phyloP scores from a whole-genome alignment of 306 rosid genomes.

The Canavalia ensiformis region DNA sequence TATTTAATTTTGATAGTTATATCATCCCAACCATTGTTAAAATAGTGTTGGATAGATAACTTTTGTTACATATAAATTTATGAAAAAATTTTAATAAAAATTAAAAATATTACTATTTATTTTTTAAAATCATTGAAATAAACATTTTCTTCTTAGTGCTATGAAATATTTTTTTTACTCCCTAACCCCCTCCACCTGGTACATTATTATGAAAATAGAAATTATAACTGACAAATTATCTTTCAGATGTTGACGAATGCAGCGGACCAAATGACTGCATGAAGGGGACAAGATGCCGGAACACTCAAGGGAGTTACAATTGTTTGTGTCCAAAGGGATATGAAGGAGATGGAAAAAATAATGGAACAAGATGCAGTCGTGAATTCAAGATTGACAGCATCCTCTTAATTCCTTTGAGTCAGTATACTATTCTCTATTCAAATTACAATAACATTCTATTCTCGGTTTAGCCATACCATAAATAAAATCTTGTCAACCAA shows the following conservation, averaged over 20 bases:
- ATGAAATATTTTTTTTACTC: neutral
- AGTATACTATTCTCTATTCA: neutral
- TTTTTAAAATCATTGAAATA: too few species aligned
- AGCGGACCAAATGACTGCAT: neutral
- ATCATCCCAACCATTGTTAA: too few species aligned
- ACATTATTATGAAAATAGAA: neutral
- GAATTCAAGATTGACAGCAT: neutral
- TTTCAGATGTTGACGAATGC: conserved; percentile 50
- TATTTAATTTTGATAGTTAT: too few species aligned
- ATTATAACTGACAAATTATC: neutral
- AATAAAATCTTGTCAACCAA: neutral
- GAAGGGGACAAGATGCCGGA: neutral
- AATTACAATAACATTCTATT: neutral
- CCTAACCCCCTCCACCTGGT: neutral
- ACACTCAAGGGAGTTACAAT: neutral
- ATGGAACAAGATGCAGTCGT: neutral
- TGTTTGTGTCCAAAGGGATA: conserved; percentile 35
- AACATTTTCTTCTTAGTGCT: too few species aligned
- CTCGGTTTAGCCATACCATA: neutral
- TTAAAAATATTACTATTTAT: too few species aligned
- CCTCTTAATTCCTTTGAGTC: conserved; percentile 29
- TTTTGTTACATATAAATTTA: too few species aligned
- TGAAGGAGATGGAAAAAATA: conserved; percentile 24
- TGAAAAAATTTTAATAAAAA: too few species aligned
- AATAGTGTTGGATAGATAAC: too few species aligned